These are phyloP conservation scores for Phytophthora citricola DNA, from an alignment of 352 stramenopile species.

Conservation along the genomic window DNA sequence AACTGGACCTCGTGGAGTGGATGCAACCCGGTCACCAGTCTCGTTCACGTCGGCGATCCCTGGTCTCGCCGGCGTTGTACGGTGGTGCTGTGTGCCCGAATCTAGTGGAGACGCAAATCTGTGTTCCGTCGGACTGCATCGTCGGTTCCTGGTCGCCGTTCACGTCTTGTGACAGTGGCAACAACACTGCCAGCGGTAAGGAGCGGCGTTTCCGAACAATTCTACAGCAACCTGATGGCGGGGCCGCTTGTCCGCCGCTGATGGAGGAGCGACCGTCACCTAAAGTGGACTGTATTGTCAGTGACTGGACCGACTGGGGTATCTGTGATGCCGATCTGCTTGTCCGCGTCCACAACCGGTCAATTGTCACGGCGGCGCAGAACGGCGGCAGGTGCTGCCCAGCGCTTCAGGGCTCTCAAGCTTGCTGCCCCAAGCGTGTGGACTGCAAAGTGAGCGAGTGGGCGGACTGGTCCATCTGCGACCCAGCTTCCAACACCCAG, in stretches of 20 bases:
- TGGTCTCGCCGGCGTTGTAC: conserved; percentile 41
- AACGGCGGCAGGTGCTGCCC: conserved; percentile 50
- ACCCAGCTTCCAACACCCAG: conserved; percentile 56
- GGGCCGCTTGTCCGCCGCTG: conserved; percentile 42
- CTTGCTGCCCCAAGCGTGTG: conserved; percentile 47
- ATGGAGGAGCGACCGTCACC: conserved; percentile 52
- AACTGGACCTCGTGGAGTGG: conserved; percentile 49
- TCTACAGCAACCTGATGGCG: conserved; percentile 48
- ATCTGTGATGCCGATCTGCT: conserved; percentile 35
- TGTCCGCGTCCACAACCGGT: conserved; percentile 38
- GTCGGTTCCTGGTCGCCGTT: conserved; percentile 62
- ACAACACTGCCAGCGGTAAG: conserved; percentile 13
- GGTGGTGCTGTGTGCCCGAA: conserved; percentile 43
- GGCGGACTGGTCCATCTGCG: conserved; percentile 52
- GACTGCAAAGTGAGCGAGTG: conserved; percentile 63
- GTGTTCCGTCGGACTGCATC: conserved; percentile 51
- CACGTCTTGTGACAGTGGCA: conserved; percentile 41
- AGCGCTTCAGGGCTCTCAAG: conserved; percentile 35
- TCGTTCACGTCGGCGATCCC: conserved; percentile 42
- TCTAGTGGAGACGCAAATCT: conserved; percentile 43
- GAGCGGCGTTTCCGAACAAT: conserved; percentile 48
- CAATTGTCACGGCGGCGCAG: conserved; percentile 26
- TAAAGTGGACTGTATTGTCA: conserved; percentile 54
- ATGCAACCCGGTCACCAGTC: conserved; percentile 47
- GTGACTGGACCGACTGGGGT: conserved; percentile 44